These are phyloP conservation scores for Crithidia sp. DNA, from an alignment of 208 protist species.

Conservation along the genomic window DNA sequence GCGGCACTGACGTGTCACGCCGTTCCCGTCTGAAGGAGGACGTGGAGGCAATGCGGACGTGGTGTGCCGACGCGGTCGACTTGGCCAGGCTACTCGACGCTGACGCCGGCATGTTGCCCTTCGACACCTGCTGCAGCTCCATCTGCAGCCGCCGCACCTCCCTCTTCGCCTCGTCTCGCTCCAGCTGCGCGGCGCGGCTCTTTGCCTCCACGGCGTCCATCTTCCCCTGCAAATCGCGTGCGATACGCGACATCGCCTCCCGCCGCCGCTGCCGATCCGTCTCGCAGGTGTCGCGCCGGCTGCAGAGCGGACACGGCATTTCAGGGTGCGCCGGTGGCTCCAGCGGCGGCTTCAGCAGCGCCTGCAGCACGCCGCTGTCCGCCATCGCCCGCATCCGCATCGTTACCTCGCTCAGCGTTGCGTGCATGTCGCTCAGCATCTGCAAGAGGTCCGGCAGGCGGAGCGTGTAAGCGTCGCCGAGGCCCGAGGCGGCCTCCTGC, in stretches of 20 bases:
- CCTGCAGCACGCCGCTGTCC: slow-evolving; percentile 60
- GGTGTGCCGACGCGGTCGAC: background rate
- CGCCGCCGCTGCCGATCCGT: slow-evolving; percentile 56
- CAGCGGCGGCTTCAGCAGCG: slow-evolving; percentile 60
- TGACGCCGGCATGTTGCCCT: slow-evolving; percentile 1
- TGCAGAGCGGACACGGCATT: slow-evolving; percentile 75
- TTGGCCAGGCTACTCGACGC: background rate
- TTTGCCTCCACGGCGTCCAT: slow-evolving; percentile 73
- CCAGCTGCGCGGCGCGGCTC: slow-evolving; percentile 71
- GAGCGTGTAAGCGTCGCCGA: slow-evolving; percentile 42
- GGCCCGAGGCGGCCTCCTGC: slow-evolving; percentile 5
- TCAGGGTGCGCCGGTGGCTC: slow-evolving; percentile 71
- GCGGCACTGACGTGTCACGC: slow-evolving; percentile 8
- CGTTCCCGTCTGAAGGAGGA: background rate
- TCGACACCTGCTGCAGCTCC: slow-evolving; percentile 47
- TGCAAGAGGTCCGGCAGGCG: slow-evolving; percentile 57
- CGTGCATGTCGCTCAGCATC: slow-evolving; percentile 73
- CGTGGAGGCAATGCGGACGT: slow-evolving; percentile 1
- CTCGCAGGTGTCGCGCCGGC: slow-evolving; percentile 58
- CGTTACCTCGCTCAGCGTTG: slow-evolving; percentile 72
- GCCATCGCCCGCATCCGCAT: slow-evolving; percentile 69
- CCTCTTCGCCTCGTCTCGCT: slow-evolving; percentile 62
- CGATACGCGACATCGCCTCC: slow-evolving; percentile 74
- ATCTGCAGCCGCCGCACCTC: slow-evolving; percentile 52
- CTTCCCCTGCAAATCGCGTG: slow-evolving; percentile 70